Percentiles rank a stretch among this genome's conserved stretches.
Evolutionary conservation across 2,329 filamentous ascomycete genomes (phyloP).

Genomic region (Gnomoniopsis smithogilvyi): DNA sequence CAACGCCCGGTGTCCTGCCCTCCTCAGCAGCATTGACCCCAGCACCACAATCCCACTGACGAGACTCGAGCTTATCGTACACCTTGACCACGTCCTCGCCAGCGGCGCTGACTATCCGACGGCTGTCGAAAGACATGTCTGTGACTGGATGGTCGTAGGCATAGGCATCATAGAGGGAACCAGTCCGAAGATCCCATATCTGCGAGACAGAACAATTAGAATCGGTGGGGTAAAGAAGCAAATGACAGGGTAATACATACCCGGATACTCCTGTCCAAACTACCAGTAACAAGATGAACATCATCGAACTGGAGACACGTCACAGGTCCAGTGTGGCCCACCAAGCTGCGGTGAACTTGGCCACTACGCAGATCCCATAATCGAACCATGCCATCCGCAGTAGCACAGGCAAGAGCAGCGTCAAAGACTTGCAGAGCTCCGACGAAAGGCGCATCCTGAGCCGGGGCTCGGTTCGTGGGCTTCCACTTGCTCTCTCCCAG

Average conservation of each 20-base stretch:
- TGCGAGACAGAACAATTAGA: conserved; percentile 36
- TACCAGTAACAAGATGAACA: conserved; percentile 89
- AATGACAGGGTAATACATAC: conserved; percentile 53
- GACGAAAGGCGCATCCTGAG: conserved; percentile 81
- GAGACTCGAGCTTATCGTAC: conserved; percentile 93
- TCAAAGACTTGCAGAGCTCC: conserved; percentile 95
- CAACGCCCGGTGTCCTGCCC: conserved; percentile 60
- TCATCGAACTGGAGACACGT: conserved; percentile 96
- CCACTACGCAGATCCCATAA: conserved; percentile 96
- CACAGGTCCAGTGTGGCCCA: conserved; percentile 92
- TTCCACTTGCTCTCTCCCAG: conserved; percentile 69
- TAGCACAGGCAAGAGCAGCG: conserved; percentile 90
- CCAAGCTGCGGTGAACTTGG: conserved; percentile 92
- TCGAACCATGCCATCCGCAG: conserved; percentile 94
- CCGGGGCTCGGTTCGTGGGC: conserved; percentile 62
- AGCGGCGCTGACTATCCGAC: conserved; percentile 84
- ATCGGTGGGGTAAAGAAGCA: neutral
- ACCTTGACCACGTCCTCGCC: conserved; percentile 95
- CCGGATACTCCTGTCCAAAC: conserved; percentile 86
- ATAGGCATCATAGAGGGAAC: conserved; percentile 92
- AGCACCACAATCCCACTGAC: conserved; percentile 94
- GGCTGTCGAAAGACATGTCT: conserved; percentile 94
- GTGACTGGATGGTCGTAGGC: conserved; percentile 91
- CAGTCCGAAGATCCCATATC: conserved; percentile 98
- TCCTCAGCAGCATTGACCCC: conserved; percentile 69